Evolutionary conservation across 2,329 filamentous ascomycete genomes (phyloP).

Genomic region (Arthroderma uncinatum): DNA sequence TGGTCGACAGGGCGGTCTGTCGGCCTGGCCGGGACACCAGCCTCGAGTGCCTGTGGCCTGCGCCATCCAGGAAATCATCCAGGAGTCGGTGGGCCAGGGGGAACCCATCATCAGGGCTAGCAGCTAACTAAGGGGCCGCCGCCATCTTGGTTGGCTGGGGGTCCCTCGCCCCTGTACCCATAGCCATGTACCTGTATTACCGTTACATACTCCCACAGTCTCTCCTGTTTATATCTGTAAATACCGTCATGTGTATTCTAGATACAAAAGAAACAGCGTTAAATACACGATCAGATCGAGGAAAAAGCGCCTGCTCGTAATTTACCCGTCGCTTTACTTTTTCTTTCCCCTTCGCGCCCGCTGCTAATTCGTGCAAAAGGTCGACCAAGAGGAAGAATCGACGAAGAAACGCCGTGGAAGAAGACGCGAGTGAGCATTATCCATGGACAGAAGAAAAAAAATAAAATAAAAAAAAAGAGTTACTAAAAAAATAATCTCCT

Average conservation of each 20-base stretch:
- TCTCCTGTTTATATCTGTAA: not conserved
- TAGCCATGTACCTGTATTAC: not conserved
- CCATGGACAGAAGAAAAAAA: not conserved
- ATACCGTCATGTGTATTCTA: not conserved
- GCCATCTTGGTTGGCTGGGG: conserved; percentile 1
- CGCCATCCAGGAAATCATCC: not conserved
- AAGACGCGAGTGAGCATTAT: not conserved
- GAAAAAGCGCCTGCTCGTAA: not conserved
- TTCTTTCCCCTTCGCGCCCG: not conserved
- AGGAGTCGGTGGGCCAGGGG: not conserved
- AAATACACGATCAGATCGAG: not conserved
- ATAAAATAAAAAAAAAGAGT: not conserved
- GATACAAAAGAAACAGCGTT: not conserved
- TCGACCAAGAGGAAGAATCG: too few relatives aligned
- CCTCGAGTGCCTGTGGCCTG: not conserved
- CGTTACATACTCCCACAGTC: not conserved
- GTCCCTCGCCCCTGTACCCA: not conserved
- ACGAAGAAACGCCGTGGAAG: not conserved
- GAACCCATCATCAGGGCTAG: not conserved
- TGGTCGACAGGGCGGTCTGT: not conserved
- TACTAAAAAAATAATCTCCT: not conserved
- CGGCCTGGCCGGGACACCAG: not conserved
- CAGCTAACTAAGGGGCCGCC: not conserved
- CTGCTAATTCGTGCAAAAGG: not conserved
- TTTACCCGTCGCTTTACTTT: not conserved